A percentile compares a stretch with the other conserved stretches of the same genome.
phyloP scores from a whole-genome alignment of 1,284 basidiomycete species.

The Ustilago sp. region DNA sequence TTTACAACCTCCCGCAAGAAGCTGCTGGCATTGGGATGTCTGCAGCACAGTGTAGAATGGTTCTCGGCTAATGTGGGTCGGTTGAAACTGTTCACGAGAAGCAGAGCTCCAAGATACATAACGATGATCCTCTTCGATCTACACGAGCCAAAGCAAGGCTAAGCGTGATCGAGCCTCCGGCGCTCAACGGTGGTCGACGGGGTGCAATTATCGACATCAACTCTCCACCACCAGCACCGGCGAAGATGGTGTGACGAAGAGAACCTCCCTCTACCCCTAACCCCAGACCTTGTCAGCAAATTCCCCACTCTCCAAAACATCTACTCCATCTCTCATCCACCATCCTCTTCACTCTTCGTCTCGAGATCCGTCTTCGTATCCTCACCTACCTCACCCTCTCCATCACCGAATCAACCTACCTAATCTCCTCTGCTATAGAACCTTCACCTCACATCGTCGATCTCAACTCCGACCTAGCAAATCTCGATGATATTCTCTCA shows the following conservation, averaged over 20 bases:
- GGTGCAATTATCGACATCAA: background rate
- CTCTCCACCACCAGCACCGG: background rate
- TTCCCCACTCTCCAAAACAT: slow-evolving; percentile 85
- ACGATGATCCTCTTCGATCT: background rate
- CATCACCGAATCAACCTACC: slow-evolving; percentile 76
- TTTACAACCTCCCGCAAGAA: slow-evolving; percentile 83
- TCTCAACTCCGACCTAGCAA: slow-evolving; percentile 83
- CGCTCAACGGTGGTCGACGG: background rate
- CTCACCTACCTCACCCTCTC: slow-evolving; percentile 85
- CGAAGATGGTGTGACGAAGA: slow-evolving; percentile 1
- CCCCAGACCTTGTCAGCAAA: slow-evolving; percentile 30
- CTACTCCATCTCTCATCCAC: slow-evolving; percentile 86
- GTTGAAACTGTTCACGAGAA: slow-evolving; percentile 69
- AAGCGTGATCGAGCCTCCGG: slow-evolving; percentile 29
- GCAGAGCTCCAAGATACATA: background rate
- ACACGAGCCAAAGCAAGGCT: slow-evolving; percentile 40
- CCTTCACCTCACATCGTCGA: slow-evolving; percentile 91
- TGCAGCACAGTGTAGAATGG: slow-evolving; percentile 79
- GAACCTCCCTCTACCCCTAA: slow-evolving; percentile 54
- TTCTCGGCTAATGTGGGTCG: slow-evolving; percentile 51
- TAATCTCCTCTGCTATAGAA: slow-evolving; percentile 78
- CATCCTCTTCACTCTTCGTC: slow-evolving; percentile 86
- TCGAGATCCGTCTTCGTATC: slow-evolving; percentile 87
- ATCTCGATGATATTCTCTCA: slow-evolving; percentile 77
- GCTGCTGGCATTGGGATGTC: slow-evolving; percentile 80